phyloP scores from a whole-genome alignment of 768 basidiomycete genomes.

The Dendrothele bispora region DNA sequence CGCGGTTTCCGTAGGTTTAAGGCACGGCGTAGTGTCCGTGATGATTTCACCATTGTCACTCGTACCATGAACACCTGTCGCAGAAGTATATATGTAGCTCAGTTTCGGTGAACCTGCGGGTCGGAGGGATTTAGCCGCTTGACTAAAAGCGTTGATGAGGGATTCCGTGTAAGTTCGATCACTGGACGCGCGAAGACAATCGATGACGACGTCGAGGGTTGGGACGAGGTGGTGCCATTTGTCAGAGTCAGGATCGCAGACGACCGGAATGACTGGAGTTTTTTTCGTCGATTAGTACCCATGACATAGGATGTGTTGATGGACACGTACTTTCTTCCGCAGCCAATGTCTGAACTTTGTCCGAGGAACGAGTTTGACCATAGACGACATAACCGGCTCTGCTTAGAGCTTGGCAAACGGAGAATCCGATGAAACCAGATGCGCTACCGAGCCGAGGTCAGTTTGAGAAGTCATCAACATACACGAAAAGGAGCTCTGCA shows the following conservation, averaged over 20 bases:
- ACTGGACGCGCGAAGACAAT: constrained; percentile 26
- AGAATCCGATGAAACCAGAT: constrained; percentile 44
- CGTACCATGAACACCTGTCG: constrained; percentile 41
- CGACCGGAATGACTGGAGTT: constrained; percentile 35
- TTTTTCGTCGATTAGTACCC: not conserved
- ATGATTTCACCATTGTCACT: constrained; percentile 28
- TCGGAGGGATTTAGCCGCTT: constrained; percentile 23
- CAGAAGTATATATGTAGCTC: constrained; percentile 45
- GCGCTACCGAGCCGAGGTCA: constrained; percentile 26
- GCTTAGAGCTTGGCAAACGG: constrained; percentile 42
- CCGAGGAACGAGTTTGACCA: constrained; percentile 38
- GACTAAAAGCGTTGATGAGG: constrained; percentile 23
- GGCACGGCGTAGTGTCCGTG: constrained; percentile 34
- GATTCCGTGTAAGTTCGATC: constrained; percentile 14
- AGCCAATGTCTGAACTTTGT: constrained; percentile 31
- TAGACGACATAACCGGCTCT: constrained; percentile 48
- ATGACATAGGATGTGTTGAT: not conserved
- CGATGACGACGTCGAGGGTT: constrained; percentile 34
- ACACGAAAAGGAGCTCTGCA: not conserved
- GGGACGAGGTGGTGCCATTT: constrained; percentile 26
- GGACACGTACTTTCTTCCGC: constrained; percentile 37
- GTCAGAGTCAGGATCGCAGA: constrained; percentile 21
- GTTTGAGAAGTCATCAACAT: not conserved
- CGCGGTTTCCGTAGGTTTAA: constrained; percentile 20
- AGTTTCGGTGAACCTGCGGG: constrained; percentile 34